Evolutionary conservation across 192 early-diverging fungal genomes (phyloP).

Genomic region (Entomortierella lignicola): DNA sequence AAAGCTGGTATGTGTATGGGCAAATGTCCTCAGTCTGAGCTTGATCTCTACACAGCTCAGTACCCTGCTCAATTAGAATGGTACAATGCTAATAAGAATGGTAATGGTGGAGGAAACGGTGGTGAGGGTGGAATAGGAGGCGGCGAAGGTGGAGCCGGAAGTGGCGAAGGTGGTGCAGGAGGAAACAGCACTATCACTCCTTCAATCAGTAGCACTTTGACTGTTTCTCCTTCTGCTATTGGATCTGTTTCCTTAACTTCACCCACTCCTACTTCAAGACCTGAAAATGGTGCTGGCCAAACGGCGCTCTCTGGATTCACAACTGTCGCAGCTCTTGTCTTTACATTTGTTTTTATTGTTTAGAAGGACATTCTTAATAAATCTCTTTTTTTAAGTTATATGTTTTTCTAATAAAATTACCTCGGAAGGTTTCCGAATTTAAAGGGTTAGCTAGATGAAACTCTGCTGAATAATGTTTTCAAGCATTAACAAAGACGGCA

Average conservation of each 20-base stretch:
- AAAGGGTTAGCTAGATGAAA: too few species aligned
- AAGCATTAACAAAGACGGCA: neutral
- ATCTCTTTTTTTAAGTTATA: too few species aligned
- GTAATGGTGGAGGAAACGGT: neutral
- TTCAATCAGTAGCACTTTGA: neutral
- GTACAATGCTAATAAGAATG: too few species aligned
- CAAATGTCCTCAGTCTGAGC: too few species aligned
- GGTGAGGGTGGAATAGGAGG: neutral
- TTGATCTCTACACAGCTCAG: too few species aligned
- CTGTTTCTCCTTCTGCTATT: neutral
- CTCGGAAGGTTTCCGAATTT: too few species aligned
- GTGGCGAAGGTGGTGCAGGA: neutral
- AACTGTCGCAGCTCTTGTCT: neutral
- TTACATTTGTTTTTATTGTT: neutral
- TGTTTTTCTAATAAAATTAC: too few species aligned
- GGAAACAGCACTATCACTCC: conserved; percentile 7
- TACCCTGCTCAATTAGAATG: too few species aligned
- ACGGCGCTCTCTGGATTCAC: neutral
- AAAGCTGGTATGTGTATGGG: too few species aligned
- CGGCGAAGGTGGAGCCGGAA: neutral
- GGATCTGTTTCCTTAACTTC: neutral
- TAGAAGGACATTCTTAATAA: too few species aligned
- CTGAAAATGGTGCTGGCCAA: neutral
- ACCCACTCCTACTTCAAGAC: neutral
- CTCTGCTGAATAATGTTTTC: neutral